These are phyloP conservation scores for Cercospora sesami DNA, from an alignment of 2,329 filamentous ascomycete species.

Conservation along the genomic window DNA sequence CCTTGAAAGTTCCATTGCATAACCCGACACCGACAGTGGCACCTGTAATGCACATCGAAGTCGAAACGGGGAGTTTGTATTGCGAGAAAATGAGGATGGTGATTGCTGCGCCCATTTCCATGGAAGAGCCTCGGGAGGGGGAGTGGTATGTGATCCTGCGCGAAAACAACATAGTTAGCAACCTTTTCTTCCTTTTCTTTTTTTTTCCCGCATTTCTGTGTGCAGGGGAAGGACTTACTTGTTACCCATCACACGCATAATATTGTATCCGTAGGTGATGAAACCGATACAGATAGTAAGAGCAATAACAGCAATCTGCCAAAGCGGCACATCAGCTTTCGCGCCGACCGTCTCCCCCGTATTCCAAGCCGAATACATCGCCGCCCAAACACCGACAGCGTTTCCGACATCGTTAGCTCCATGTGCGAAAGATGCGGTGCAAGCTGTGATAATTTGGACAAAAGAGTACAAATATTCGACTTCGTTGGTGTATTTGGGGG, in stretches of 20 bases:
- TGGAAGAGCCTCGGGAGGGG: conserved; percentile 58
- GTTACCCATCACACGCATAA: conserved; percentile 48
- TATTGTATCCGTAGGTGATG: conserved; percentile 63
- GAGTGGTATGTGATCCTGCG: conserved; percentile 58
- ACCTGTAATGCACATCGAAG: conserved; percentile 63
- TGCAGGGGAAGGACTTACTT: conserved; percentile 5
- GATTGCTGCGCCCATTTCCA: conserved; percentile 59
- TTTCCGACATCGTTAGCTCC: conserved; percentile 63
- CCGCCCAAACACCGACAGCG: conserved; percentile 61
- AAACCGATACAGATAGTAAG: conserved; percentile 55
- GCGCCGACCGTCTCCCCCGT: conserved; percentile 43
- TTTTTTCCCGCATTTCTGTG: neutral
- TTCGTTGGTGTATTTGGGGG: conserved; percentile 60
- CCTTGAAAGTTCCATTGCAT: conserved; percentile 57
- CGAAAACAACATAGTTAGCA: neutral
- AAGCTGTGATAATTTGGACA: conserved; percentile 64
- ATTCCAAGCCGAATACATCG: conserved; percentile 61
- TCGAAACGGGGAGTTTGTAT: conserved; percentile 61
- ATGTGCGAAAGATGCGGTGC: conserved; percentile 68
- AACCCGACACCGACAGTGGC: conserved; percentile 62
- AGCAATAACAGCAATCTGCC: conserved; percentile 60
- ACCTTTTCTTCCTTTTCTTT: neutral
- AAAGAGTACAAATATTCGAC: conserved; percentile 64
- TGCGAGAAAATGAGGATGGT: conserved; percentile 64
- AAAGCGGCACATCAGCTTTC: conserved; percentile 56